phyloP scores from a whole-genome alignment of 2,329 filamentous ascomycete species.

The Verticillium longisporum region DNA sequence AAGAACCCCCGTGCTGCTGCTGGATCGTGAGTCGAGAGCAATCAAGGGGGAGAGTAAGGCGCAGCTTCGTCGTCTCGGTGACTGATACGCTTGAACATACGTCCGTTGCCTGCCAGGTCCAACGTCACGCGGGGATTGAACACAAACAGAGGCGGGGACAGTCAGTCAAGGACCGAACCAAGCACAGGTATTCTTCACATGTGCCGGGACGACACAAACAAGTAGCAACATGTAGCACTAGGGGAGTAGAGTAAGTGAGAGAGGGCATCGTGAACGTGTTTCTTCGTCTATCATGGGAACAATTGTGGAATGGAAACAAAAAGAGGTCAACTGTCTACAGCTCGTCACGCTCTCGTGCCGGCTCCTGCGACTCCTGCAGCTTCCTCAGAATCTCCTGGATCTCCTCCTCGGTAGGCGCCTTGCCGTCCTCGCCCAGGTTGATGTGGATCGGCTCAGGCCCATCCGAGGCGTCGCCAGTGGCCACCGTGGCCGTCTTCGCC shows the following conservation, averaged over 20 bases:
- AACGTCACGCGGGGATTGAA: background rate
- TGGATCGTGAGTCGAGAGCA: too few relatives aligned
- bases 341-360: conserved; percentile 25
- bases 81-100: background rate
- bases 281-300: background rate
- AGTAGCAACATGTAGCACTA: background rate
- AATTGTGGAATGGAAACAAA: background rate
- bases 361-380: conserved; percentile 22
- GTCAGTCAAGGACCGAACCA: background rate
- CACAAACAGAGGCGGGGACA: background rate
- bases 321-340: conserved; percentile 17
- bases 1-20: background rate
- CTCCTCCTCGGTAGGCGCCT: conserved; percentile 34
- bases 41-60: background rate
- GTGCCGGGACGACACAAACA: background rate
- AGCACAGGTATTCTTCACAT: background rate
- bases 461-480: conserved; percentile 30
- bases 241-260: background rate
- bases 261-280: background rate
- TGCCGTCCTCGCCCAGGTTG: conserved; percentile 23
- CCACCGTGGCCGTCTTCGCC: conserved; percentile 32
- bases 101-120: background rate
- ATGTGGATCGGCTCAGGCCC: conserved; percentile 27
- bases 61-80: background rate
- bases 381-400: conserved; percentile 42